Conservation (phyloP, 345 rosid species). For the Salix udensis region DNA sequence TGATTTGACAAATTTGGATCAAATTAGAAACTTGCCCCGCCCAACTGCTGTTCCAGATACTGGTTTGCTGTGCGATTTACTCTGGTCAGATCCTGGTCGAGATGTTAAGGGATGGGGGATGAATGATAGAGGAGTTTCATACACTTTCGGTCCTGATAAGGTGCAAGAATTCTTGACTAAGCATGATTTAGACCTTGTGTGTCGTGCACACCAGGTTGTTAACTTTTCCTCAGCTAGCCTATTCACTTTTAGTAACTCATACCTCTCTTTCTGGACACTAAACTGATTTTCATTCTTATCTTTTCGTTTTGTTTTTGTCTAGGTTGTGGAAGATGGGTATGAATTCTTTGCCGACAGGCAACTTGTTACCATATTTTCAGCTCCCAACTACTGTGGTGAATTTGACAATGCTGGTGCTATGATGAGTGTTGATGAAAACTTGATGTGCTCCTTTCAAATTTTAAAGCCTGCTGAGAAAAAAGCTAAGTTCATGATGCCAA, state of each 20-base stretch:
- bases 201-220: slow-evolving; percentile 89
- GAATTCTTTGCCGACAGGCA: slow-evolving; percentile 95
- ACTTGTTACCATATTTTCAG: slow-evolving; percentile 90
- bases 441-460: slow-evolving; percentile 96
- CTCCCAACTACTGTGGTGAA: slow-evolving; percentile 95
- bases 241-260: background rate
- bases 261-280: slow-evolving; percentile 10
- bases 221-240: background rate
- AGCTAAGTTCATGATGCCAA: slow-evolving; percentile 34
- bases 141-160: slow-evolving; percentile 74
- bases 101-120: slow-evolving; percentile 82
- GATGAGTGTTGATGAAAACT: slow-evolving; percentile 86
- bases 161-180: slow-evolving; percentile 66
- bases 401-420: slow-evolving; percentile 98
- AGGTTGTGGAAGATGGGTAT: slow-evolving; percentile 99
- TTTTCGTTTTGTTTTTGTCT: background rate
- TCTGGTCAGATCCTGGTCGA: slow-evolving; percentile 89
- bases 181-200: slow-evolving; percentile 82
- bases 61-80: slow-evolving; percentile 79
- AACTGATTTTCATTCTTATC: background rate
- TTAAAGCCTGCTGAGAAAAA: slow-evolving; percentile 74
- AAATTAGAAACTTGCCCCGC: slow-evolving; percentile 61
- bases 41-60: slow-evolving; percentile 70
- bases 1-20: slow-evolving; percentile 67
- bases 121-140: slow-evolving; percentile 85